Evolutionary conservation across 106 monocot species (phyloP).

Genomic region (Agapanthus africanus): DNA sequence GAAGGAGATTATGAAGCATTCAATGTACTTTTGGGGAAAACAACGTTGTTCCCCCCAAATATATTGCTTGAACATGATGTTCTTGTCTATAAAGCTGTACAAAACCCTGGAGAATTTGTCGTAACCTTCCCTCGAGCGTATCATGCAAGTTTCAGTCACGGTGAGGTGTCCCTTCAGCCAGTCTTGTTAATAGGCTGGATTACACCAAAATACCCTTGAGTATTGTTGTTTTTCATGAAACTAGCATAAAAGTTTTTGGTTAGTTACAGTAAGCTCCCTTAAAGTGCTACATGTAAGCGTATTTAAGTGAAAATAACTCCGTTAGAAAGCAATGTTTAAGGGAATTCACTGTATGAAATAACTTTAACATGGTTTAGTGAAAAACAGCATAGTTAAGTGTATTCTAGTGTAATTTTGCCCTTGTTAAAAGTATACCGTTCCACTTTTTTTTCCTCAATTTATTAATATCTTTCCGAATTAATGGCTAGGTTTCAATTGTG

Average conservation of each 20-base stretch:
- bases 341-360: not conserved
- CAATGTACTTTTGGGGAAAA: constrained; percentile 78
- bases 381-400: too few relatives aligned
- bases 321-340: too few relatives aligned
- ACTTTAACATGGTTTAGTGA: too few relatives aligned
- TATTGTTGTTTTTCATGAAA: too few relatives aligned
- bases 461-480: not conserved
- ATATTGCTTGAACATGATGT: constrained; percentile 71
- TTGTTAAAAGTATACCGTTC: too few relatives aligned
- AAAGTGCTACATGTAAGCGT: too few relatives aligned
- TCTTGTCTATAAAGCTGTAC: constrained; percentile 91
- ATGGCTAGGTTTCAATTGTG: constrained; percentile 93
- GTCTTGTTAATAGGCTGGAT: not conserved
- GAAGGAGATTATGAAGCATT: constrained; percentile 72
- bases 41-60: constrained; percentile 91
- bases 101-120: constrained; percentile 85
- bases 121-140: constrained; percentile 92
- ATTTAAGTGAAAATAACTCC: too few relatives aligned
- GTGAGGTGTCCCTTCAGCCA: constrained; percentile 21
- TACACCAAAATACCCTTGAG: too few relatives aligned
- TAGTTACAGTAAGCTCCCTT: too few relatives aligned
- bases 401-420: too few relatives aligned
- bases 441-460: not conserved
- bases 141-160: constrained; percentile 96
- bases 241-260: too few relatives aligned